These are phyloP conservation scores for Salinomyces thailandicus DNA, from an alignment of 2,329 filamentous ascomycete species.

Conservation along the genomic window DNA sequence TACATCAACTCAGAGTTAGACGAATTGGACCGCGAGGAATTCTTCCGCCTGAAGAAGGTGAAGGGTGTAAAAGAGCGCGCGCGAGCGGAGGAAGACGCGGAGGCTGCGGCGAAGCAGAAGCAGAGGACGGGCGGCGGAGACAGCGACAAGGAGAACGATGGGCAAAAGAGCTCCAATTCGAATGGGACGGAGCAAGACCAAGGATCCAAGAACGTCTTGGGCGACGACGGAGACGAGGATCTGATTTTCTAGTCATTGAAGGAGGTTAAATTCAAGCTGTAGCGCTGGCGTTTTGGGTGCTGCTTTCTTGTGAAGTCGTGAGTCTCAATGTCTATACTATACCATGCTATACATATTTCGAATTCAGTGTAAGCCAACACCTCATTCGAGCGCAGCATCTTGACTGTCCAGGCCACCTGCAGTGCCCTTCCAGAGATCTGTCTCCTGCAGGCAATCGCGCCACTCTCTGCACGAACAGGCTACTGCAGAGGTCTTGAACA, in stretches of 20 bases:
- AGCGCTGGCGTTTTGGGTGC: no score
- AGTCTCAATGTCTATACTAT: no score
- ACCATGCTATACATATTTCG: no score
- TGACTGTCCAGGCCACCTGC: no score
- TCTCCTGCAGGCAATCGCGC: no score
- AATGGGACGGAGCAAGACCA: slow-evolving; percentile 6
- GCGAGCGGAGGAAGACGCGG: slow-evolving; percentile 30
- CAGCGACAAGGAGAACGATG: slow-evolving; percentile 22
- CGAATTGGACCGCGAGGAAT: slow-evolving; percentile 94
- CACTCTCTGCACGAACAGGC: no score
- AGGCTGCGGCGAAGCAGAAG: slow-evolving; percentile 18
- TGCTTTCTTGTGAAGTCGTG: no score
- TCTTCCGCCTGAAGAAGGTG: slow-evolving; percentile 93
- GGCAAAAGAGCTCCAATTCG: slow-evolving; percentile 7
- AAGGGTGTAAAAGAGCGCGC: slow-evolving; percentile 57
- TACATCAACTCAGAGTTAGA: slow-evolving; percentile 99
- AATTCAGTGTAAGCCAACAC: no score
- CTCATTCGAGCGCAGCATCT: no score
- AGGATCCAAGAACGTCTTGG: slow-evolving; percentile 24
- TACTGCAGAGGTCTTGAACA: no score
- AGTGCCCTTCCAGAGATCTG: no score
- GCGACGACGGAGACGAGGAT: slow-evolving; percentile 27
- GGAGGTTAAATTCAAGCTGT: no score
- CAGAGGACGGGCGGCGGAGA: slow-evolving; percentile 8
- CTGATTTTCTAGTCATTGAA: slow-evolving; percentile 18